A percentile compares a stretch with the other conserved stretches of the same genome.
These are phyloP conservation scores for Fusarium oxysporum DNA, from an alignment of 2,329 filamentous ascomycete genomes.

Conservation along the genomic window DNA sequence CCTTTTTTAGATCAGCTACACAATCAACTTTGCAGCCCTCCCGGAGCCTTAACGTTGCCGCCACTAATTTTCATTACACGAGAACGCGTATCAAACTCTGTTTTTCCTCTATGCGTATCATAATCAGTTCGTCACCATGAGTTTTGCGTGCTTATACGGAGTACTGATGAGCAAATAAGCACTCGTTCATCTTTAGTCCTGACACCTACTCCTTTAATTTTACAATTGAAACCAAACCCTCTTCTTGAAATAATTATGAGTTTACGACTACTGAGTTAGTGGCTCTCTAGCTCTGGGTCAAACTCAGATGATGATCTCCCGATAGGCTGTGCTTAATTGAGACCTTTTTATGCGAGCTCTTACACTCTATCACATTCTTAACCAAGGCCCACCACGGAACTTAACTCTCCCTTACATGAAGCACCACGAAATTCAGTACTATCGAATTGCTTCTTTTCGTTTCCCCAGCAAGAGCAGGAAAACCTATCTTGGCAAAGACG, in stretches of 20 bases:
- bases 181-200: background rate
- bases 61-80: constrained; percentile 23
- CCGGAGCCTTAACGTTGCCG: constrained; percentile 25
- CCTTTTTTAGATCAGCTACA: constrained; percentile 1
- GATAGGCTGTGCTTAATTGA: constrained; percentile 9
- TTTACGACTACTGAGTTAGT: constrained; percentile 1
- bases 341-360: constrained; percentile 24
- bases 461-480: constrained; percentile 3
- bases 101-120: constrained; percentile 1
- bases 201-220: background rate
- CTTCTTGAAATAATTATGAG: background rate
- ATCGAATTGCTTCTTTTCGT: constrained; percentile 19
- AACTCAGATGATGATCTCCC: background rate
- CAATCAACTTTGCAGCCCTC: constrained; percentile 18
- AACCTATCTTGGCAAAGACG: background rate
- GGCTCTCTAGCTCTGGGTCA: background rate
- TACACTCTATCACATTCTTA: constrained; percentile 7
- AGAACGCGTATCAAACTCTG: constrained; percentile 20
- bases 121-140: constrained; percentile 33
- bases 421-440: background rate
- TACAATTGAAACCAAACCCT: background rate
- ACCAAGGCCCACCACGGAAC: constrained; percentile 8
- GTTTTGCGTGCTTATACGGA: background rate
- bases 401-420: constrained; percentile 13
- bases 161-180: background rate